Percentiles rank a stretch among this genome's conserved stretches.
Evolutionary conservation across 2,329 filamentous ascomycete species (phyloP).

Genomic region (Chalaropsis thielavioides): DNA sequence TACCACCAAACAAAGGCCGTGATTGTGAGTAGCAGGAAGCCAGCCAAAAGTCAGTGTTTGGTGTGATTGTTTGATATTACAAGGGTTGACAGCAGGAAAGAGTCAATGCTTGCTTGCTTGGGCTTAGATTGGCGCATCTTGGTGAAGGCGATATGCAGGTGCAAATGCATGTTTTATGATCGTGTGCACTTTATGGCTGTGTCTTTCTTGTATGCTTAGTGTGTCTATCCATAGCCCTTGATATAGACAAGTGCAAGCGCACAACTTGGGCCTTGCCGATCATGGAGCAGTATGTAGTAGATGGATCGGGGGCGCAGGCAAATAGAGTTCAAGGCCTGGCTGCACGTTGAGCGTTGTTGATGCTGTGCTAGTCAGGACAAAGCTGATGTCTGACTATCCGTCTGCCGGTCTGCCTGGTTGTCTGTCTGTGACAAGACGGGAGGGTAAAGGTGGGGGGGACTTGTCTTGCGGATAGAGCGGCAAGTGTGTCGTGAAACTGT

Average conservation of each 20-base stretch:
- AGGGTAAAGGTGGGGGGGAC: too few relatives aligned
- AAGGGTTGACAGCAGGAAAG: neutral
- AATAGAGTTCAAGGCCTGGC: neutral
- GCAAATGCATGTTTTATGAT: neutral
- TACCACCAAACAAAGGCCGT: neutral
- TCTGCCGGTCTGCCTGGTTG: neutral
- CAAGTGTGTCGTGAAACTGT: too few relatives aligned
- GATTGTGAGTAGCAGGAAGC: neutral
- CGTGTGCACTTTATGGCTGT: neutral
- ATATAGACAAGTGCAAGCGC: too few relatives aligned
- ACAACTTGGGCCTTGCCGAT: neutral
- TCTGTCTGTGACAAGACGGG: too few relatives aligned
- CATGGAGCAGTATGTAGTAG: neutral
- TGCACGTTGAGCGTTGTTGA: neutral
- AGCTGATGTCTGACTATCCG: neutral
- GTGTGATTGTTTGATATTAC: neutral
- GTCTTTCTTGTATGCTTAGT: too few relatives aligned
- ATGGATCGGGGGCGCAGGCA: neutral
- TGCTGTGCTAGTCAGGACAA: too few relatives aligned
- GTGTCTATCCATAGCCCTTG: too few relatives aligned
- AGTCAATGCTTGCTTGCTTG: too few relatives aligned
- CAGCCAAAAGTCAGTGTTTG: neutral
- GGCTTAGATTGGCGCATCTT: too few relatives aligned
- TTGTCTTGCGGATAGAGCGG: too few relatives aligned
- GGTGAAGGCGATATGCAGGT: neutral